Percentiles rank a stretch among this genome's conserved stretches.
phyloP scores from a whole-genome alignment of 306 rosid species.

The Casuarina glauca region DNA sequence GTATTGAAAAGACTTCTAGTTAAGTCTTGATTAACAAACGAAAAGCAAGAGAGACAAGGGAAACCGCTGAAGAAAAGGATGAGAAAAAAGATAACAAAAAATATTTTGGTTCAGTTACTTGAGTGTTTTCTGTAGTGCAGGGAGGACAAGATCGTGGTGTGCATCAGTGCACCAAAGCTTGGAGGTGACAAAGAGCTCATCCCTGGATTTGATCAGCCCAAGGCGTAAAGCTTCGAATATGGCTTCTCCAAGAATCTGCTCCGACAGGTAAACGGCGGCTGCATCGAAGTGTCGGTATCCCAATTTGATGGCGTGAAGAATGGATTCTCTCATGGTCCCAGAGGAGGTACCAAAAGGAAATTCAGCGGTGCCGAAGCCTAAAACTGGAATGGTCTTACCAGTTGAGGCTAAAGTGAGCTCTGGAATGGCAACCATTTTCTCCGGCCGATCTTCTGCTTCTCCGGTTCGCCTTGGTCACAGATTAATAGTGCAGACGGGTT shows the following conservation, averaged over 20 bases:
- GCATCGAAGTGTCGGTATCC: constrained; percentile 53
- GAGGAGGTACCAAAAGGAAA: background rate
- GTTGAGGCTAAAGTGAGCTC: background rate
- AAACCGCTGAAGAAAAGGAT: background rate
- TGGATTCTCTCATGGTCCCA: background rate
- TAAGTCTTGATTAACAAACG: too few relatives aligned
- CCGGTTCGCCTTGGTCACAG: background rate
- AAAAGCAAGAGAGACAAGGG: too few relatives aligned
- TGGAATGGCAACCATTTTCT: background rate
- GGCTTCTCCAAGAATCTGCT: constrained; percentile 45
- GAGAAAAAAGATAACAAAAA: background rate
- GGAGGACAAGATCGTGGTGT: constrained; percentile 41
- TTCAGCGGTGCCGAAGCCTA: constrained; percentile 17
- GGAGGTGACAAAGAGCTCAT: constrained; percentile 51
- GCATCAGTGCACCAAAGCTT: constrained; percentile 49
- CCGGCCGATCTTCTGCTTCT: too few relatives aligned
- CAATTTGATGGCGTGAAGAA: constrained; percentile 34
- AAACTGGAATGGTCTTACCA: background rate
- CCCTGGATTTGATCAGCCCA: constrained; percentile 34
- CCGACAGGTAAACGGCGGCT: constrained; percentile 44
- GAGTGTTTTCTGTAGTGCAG: constrained; percentile 41
- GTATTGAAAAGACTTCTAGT: too few relatives aligned
- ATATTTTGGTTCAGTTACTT: constrained; percentile 8
- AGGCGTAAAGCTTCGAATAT: constrained; percentile 34
- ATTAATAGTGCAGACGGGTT: background rate